Evolutionary conservation across 768 basidiomycete species (phyloP), one percentile per base, ranked within the genome.

Genomic region (Serendipita vermifera): DNA sequence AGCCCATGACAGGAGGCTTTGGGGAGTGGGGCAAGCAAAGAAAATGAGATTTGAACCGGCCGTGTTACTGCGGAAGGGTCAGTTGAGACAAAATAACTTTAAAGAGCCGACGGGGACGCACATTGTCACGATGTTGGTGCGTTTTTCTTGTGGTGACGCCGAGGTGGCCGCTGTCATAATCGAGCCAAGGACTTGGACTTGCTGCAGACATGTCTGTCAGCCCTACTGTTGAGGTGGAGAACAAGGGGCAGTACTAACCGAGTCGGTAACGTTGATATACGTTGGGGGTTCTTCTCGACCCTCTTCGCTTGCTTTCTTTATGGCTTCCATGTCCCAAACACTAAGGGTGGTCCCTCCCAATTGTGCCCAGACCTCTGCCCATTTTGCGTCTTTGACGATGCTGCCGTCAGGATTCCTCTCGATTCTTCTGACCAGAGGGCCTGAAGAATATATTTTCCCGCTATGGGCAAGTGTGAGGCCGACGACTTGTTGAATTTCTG

Each of bases 1-100:
- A 5, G 88, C 82, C 94, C 94, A 98, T n/a, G 84, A 81, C 31
- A 85, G 74, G 55, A 93, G 75, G 14, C 82, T 77, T 39, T 73
- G 66, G 27, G 81, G 78, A 20, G 76, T 76, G 15, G 85, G 84
- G 65, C 90, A 93, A 6, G 90, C 86, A 71, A 97, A 94, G 2
- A 94, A 70, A 31, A 92, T 71, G 40, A 92, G 75, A 66, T 98
- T 97, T 29, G 83, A 83, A 20, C 94, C 94, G 0, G 93, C 94
- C 3, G 88, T 94, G 66, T 93, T 99, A 61, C 46, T 51, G 32
- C n/a, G 32, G n/a, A n/a, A n/a, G n/a, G n/a, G n/a, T n/a, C n/a
- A n/a, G n/a, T n/a, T n/a, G n/a, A n/a, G n/a, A n/a, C n/a, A n/a
- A n/a, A n/a, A n/a, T n/a, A n/a, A n/a, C n/a, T n/a, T n/a, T n/a